Percentiles rank a stretch among this genome's conserved stretches.
These are phyloP conservation scores for Camellia japonica DNA, from an alignment of 148 eudicot genomes.

Conservation along the genomic window DNA sequence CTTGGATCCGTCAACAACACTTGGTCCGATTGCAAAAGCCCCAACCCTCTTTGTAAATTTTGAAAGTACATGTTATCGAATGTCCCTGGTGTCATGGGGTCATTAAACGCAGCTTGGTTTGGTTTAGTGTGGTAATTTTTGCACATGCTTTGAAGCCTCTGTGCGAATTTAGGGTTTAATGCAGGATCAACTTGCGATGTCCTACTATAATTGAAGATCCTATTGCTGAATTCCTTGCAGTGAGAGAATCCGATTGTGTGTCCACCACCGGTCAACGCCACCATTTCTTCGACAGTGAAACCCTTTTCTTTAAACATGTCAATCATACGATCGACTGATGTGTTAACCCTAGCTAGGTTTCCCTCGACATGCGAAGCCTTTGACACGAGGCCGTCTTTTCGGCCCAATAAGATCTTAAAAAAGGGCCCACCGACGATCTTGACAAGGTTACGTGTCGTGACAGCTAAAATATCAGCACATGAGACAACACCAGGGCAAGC, in stretches of 20 bases:
- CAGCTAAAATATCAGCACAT: conserved; percentile 9
- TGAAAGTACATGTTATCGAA: conserved; percentile 22
- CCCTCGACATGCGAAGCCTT: background rate
- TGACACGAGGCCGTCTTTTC: conserved; percentile 10
- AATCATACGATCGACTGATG: background rate
- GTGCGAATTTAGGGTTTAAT: background rate
- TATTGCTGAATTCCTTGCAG: conserved; percentile 9
- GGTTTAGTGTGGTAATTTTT: background rate
- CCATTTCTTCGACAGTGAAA: conserved; percentile 10
- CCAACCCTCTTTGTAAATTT: conserved; percentile 24
- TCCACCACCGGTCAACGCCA: conserved; percentile 16
- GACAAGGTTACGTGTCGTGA: background rate
- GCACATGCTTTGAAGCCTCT: background rate
- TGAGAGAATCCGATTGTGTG: conserved; percentile 17
- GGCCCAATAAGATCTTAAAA: background rate
- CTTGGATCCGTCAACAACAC: conserved; percentile 11
- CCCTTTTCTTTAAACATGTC: conserved; percentile 7
- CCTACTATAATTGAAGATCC: background rate
- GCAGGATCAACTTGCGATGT: background rate
- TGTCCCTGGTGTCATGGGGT: background rate
- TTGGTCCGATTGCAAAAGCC: conserved; percentile 25
- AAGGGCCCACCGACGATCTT: conserved; percentile 9
- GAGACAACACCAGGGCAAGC: conserved; percentile 16
- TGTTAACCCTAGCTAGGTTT: conserved; percentile 12
- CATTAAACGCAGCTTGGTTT: background rate